Conservation (phyloP, 2,329 filamentous ascomycete genomes). For the Thielaviopsis populi region DNA sequence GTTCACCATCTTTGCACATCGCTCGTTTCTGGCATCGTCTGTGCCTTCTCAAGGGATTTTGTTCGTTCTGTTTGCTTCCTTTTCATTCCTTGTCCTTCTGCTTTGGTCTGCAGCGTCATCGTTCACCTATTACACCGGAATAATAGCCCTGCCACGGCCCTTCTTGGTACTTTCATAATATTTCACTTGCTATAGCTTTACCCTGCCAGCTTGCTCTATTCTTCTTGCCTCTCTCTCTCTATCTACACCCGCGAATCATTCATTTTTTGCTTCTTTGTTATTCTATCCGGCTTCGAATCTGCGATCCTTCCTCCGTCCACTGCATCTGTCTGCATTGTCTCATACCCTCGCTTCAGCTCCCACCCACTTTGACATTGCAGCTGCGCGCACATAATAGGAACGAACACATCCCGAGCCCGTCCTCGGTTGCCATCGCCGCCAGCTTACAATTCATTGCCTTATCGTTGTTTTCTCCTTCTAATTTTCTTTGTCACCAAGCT, state of each 20-base stretch:
- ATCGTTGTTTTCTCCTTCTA: not conserved
- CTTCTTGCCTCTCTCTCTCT: not conserved
- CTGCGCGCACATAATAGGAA: not conserved
- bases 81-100: not conserved
- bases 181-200: not conserved
- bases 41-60: not conserved
- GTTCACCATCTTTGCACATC: not conserved
- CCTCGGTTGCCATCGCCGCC: not conserved
- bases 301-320: not conserved
- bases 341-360: slow-evolving; percentile 10
- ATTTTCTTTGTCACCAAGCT: not conserved
- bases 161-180: not conserved
- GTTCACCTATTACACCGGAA: no score
- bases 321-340: slow-evolving; percentile 6
- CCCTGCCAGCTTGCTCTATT: not conserved
- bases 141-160: not conserved
- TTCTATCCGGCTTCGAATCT: not conserved
- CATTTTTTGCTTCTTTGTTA: not conserved
- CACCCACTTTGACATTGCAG: slow-evolving; percentile 8
- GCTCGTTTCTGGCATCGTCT: not conserved
- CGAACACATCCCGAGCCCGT: not conserved
- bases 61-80: not conserved
- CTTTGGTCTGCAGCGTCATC: not conserved
- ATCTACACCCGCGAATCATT: not conserved
- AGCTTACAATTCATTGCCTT: not conserved